Percentiles rank a stretch among this genome's conserved stretches.
Conservation (phyloP, 345 rosid species). For the Moringa oleifera region DNA sequence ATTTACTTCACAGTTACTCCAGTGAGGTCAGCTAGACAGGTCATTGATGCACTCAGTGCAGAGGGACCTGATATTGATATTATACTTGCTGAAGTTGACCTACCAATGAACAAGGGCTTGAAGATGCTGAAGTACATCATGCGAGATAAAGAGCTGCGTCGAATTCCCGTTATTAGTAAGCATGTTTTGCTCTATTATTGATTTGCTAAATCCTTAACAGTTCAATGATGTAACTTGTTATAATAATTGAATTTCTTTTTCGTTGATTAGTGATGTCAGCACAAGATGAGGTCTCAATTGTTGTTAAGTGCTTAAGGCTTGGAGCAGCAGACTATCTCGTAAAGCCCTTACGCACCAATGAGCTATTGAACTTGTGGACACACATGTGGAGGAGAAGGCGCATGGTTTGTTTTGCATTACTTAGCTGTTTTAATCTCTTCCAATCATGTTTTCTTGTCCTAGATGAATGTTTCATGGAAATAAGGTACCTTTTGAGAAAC, state of each 20-base stretch:
- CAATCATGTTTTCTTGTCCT: background rate
- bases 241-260: slow-evolving; percentile 4
- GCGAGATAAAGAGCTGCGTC: slow-evolving; percentile 71
- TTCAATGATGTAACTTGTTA: slow-evolving; percentile 1
- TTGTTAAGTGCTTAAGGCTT: slow-evolving; percentile 76
- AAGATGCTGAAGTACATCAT: slow-evolving; percentile 90
- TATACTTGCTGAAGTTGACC: slow-evolving; percentile 93
- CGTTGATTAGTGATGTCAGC: slow-evolving; percentile 70
- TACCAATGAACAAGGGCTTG: slow-evolving; percentile 93
- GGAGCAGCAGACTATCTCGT: slow-evolving; percentile 93
- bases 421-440: slow-evolving; percentile 5
- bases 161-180: slow-evolving; percentile 97
- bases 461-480: background rate
- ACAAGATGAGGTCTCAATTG: slow-evolving; percentile 73
- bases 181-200: slow-evolving; percentile 15
- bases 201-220: background rate
- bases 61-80: slow-evolving; percentile 95
- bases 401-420: slow-evolving; percentile 34
- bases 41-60: slow-evolving; percentile 90
- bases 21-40: slow-evolving; percentile 91
- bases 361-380: slow-evolving; percentile 75
- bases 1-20: slow-evolving; percentile 60
- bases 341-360: slow-evolving; percentile 77
- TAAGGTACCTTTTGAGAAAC: background rate
- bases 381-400: slow-evolving; percentile 77